Conservation (phyloP, 306 rosid species). For the Ochetophila trinervis region DNA sequence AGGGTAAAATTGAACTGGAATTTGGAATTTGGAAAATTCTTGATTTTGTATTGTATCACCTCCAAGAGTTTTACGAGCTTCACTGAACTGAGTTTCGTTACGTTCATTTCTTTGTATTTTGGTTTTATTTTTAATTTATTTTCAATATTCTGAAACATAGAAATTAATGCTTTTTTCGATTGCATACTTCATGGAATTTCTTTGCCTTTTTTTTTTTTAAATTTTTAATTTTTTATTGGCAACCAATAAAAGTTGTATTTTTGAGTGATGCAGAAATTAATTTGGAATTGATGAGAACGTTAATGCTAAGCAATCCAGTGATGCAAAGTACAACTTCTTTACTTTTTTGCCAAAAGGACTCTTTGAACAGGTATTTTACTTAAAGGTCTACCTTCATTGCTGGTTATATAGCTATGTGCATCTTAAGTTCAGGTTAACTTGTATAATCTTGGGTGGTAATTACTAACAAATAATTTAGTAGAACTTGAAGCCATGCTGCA, state of each 20-base stretch:
- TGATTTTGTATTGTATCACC: neutral
- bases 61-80: constrained; percentile 1
- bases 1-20: neutral
- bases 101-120: neutral
- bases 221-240: too few relatives aligned
- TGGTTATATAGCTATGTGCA: neutral
- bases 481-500: neutral
- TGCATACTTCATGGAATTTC: too few relatives aligned
- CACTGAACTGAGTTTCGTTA: constrained; percentile 3
- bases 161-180: too few relatives aligned
- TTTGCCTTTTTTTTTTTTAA: too few relatives aligned
- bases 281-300: neutral
- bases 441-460: too few relatives aligned
- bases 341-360: constrained; percentile 90
- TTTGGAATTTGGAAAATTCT: neutral
- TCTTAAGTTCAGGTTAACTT: too few relatives aligned
- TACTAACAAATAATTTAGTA: neutral
- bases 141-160: too few relatives aligned
- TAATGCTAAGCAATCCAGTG: neutral
- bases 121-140: too few relatives aligned
- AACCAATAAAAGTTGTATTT: too few relatives aligned
- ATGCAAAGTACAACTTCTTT: constrained; percentile 80
- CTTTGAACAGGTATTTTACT: constrained; percentile 82
- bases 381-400: constrained; percentile 22
- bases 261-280: too few relatives aligned